Base-by-base conservation (phyloP, 768 basidiomycete genomes). In the Trametopsis cervina region DNA sequence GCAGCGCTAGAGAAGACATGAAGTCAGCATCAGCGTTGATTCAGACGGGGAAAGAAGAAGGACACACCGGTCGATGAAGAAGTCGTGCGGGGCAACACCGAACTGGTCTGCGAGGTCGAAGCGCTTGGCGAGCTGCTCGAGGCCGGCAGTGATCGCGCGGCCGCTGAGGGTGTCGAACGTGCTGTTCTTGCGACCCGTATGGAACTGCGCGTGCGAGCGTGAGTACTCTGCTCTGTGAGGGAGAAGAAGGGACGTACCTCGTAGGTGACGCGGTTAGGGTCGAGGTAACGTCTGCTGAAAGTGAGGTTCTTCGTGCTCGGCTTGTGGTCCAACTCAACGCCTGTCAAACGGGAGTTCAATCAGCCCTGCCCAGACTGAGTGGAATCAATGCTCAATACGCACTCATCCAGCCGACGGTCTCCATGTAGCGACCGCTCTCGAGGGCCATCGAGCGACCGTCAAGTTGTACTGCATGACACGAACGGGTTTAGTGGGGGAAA, bases 391-490 rank as follows among this genome's bases (percentile, higher is more conserved):
- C 11, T 27, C 9, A 1, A 64, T 4, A 40, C 71, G 36, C 57
- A 83, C 86, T 83, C 70, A 86, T 67, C 78, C 81, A 89, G 7
- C 83, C 90, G 46, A 94, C 70, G 9, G 92, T 96, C 67, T 96
- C 93, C 84, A 95, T 87, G 61, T 94, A 95, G 20, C 89, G 72
- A 15, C 93, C 87, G 54, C 88, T 85, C 58, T 90, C 87, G 51
- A 93, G 61, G 1, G 83, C 72, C 71, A 92, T 89, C 0, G 83
- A 82, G n/a, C 83, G 74, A 3, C 74, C 76, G 63, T 92, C 90
- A 18, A 80, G 67, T 62, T 82, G 81, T 20, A 75, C 78, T 80
- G 42, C 18, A 41, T n/a, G 22, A 10, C 5, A 3, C 0, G 23
- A 40, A 11, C 20, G n/a, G n/a, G n/a, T n/a, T n/a, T n/a, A n/a